phyloP scores from a whole-genome alignment of 257 asterid species.

The Linaria vulgaris region DNA sequence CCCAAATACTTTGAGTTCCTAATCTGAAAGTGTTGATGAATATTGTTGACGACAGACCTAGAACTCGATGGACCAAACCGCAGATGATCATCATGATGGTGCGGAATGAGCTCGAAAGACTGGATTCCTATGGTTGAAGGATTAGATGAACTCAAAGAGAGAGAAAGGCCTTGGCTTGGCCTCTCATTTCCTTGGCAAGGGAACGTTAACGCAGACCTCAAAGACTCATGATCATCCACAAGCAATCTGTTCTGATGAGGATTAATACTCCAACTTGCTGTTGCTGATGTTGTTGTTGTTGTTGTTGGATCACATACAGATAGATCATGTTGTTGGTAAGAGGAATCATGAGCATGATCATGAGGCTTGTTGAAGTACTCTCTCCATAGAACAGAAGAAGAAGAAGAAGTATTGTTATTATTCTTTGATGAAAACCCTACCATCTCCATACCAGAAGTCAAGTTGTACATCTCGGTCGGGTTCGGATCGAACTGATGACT shows the following conservation, averaged over 20 bases:
- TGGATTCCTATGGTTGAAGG: conserved; percentile 63
- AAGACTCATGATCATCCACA: conserved; percentile 44
- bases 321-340: conserved; percentile 19
- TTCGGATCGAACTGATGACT: conserved; percentile 28
- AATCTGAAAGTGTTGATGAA: conserved; percentile 36
- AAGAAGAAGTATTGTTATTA: conserved; percentile 1
- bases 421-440: conserved; percentile 63
- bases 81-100: conserved; percentile 29
- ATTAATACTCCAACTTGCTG: conserved; percentile 32
- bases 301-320: neutral
- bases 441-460: conserved; percentile 55
- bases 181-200: conserved; percentile 72
- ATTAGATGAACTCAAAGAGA: conserved; percentile 63
- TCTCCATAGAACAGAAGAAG: conserved; percentile 41
- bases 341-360: conserved; percentile 18
- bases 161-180: conserved; percentile 87
- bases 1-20: conserved; percentile 55
- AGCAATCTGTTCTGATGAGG: conserved; percentile 31
- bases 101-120: conserved; percentile 56
- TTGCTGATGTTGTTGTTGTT: neutral
- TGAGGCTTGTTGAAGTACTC: conserved; percentile 41
- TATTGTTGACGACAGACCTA: conserved; percentile 30
- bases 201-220: conserved; percentile 66
- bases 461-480: conserved; percentile 55
- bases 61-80: conserved; percentile 60